These are phyloP conservation scores for Cornus suecica DNA, from an alignment of 148 eudicot species.

Conservation along the genomic window DNA sequence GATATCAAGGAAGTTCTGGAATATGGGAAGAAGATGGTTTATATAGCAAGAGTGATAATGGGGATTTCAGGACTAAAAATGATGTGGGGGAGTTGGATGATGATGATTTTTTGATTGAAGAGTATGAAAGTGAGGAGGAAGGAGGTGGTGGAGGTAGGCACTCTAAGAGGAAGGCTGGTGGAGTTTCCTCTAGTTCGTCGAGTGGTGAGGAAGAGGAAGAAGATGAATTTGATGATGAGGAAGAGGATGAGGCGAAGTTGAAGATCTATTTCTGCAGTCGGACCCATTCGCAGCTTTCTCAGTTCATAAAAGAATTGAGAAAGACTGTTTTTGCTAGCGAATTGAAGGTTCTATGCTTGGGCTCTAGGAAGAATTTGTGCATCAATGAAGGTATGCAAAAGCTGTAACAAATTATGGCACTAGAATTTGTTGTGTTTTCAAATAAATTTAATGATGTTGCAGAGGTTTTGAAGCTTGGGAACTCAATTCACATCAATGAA, in stretches of 20 bases:
- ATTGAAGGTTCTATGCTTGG: conserved; percentile 81
- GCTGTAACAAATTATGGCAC: background rate
- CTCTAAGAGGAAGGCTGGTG: conserved; percentile 58
- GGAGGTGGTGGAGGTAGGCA: conserved; percentile 26
- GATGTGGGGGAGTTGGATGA: conserved; percentile 48
- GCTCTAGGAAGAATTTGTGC: conserved; percentile 90
- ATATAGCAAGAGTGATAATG: conserved; percentile 15
- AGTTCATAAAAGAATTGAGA: conserved; percentile 84
- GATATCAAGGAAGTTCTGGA: conserved; percentile 33
- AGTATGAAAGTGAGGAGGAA: conserved; percentile 80
- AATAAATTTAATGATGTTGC: conserved; percentile 5
- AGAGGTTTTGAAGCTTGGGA: conserved; percentile 87
- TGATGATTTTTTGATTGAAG: conserved; percentile 76
- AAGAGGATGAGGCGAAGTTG: conserved; percentile 40
- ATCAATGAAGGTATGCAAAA: conserved; percentile 68
- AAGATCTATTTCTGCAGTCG: conserved; percentile 88
- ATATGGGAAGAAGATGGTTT: conserved; percentile 25
- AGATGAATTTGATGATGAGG: conserved; percentile 31
- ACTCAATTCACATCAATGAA: conserved; percentile 63
- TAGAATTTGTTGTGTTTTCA: background rate
- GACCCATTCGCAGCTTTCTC: conserved; percentile 95
- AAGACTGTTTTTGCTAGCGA: conserved; percentile 81
- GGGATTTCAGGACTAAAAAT: conserved; percentile 19
- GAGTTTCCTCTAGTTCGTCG: conserved; percentile 50
- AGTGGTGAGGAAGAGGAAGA: conserved; percentile 66